Percentiles rank a stretch among this genome's conserved stretches.
Evolutionary conservation across 106 monocot species (phyloP).

Genomic region (Ottelia alismoides): DNA sequence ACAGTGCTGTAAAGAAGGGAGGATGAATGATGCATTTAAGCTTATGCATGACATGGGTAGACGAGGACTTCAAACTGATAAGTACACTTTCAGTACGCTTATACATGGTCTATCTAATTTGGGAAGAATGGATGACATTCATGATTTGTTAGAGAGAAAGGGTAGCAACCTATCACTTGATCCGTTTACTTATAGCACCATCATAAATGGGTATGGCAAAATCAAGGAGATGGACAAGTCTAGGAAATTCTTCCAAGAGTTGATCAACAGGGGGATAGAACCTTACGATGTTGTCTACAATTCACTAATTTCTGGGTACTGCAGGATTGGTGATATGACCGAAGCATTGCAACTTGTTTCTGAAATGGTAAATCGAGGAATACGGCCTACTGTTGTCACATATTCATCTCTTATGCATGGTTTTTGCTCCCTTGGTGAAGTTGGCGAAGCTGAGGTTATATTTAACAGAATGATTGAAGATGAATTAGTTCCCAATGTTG

Average conservation of each 20-base stretch:
- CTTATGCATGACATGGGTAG: constrained; percentile 51
- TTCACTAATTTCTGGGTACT: constrained; percentile 59
- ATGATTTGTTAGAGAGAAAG: constrained; percentile 31
- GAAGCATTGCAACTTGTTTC: constrained; percentile 47
- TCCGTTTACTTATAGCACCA: constrained; percentile 44
- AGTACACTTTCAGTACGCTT: constrained; percentile 59
- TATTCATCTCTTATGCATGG: constrained; percentile 71
- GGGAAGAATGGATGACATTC: constrained; percentile 55
- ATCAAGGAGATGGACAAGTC: constrained; percentile 51
- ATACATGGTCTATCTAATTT: constrained; percentile 47
- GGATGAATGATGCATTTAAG: constrained; percentile 47
- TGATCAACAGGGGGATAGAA: constrained; percentile 34
- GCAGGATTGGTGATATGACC: constrained; percentile 22
- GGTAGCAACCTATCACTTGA: constrained; percentile 35
- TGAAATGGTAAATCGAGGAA: constrained; percentile 56
- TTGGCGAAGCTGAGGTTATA: constrained; percentile 52
- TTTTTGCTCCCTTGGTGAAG: constrained; percentile 45
- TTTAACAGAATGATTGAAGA: constrained; percentile 33
- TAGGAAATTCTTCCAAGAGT: constrained; percentile 37
- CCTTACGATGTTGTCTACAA: constrained; percentile 70
- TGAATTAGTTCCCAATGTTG: constrained; percentile 43
- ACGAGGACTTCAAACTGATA: constrained; percentile 66
- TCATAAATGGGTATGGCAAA: constrained; percentile 79
- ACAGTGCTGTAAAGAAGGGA: constrained; percentile 58
- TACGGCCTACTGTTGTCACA: constrained; percentile 48